Conservation (phyloP, 192 early-diverging fungal species). For the Phycomyces nitens region DNA sequence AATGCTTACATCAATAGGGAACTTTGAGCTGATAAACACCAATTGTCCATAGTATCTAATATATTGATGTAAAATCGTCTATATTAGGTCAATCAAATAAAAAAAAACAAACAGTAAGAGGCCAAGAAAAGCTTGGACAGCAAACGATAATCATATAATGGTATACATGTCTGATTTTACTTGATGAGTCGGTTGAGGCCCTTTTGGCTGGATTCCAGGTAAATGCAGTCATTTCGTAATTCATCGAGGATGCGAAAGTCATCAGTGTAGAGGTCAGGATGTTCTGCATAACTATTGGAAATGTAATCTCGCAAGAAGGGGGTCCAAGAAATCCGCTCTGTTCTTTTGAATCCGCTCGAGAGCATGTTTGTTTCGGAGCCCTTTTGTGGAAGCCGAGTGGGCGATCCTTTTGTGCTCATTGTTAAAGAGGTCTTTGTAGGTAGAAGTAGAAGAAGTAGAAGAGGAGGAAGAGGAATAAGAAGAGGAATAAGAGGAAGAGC, state of each 20-base stretch:
- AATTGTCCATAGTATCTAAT: constrained; percentile 86
- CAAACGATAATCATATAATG: constrained; percentile 1
- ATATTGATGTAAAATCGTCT: too few species aligned
- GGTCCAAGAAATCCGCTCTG: constrained; percentile 57
- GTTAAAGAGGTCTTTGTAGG: too few species aligned
- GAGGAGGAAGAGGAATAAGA: too few species aligned
- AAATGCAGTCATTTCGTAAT: constrained; percentile 66
- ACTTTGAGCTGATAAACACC: constrained; percentile 78
- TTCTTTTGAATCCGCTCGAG: constrained; percentile 51
- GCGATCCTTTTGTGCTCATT: too few species aligned
- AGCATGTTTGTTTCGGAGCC: constrained; percentile 50
- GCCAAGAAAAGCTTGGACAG: background rate
- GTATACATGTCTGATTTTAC: too few species aligned
- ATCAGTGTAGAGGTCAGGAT: constrained; percentile 80
- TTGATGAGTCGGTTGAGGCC: constrained; percentile 62
- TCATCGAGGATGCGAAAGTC: constrained; percentile 82
- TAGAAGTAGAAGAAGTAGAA: too few species aligned
- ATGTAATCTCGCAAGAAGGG: constrained; percentile 66
- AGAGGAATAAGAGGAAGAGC: too few species aligned
- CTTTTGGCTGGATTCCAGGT: constrained; percentile 60
- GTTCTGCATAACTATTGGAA: constrained; percentile 75
- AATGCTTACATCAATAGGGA: constrained; percentile 81
- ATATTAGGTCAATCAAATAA: too few species aligned
- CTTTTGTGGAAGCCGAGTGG: too few species aligned
- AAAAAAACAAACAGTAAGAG: too few species aligned